Percentiles rank a stretch among this genome's conserved stretches.
Evolutionary conservation across 2,329 filamentous ascomycete genomes (phyloP).

Genomic region (Davidsoniella australis): DNA sequence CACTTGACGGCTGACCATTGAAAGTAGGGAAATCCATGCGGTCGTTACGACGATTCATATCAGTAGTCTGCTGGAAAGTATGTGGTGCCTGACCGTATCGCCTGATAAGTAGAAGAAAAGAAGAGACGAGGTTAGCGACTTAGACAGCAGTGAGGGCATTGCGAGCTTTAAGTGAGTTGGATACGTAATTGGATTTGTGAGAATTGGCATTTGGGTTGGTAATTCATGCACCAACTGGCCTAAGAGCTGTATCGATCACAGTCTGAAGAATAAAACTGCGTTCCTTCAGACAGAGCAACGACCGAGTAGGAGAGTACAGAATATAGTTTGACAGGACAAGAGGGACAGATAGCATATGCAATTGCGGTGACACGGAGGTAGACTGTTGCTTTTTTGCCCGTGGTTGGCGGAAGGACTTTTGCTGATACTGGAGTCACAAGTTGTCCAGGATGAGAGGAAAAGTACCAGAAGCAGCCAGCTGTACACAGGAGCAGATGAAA

Average conservation of each 20-base stretch:
- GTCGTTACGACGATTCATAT: conserved; percentile 24
- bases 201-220: no score
- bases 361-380: not conserved
- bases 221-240: no score
- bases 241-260: not conserved
- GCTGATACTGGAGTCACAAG: not conserved
- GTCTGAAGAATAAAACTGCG: not conserved
- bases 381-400: conserved; percentile 4
- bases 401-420: conserved; percentile 2
- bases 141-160: no score
- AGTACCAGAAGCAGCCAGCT: conserved; percentile 10
- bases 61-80: conserved; percentile 33
- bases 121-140: not conserved
- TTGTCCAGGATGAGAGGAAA: not conserved
- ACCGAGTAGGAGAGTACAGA: no score
- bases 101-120: not conserved
- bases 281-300: not conserved
- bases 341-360: no score
- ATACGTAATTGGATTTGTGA: not conserved
- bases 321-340: no score
- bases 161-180: not conserved
- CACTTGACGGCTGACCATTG: conserved; percentile 17
- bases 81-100: conserved; percentile 18
- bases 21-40: conserved; percentile 26
- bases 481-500: not conserved